Percentiles rank a stretch among this genome's conserved stretches.
Evolutionary conservation across 2,329 filamentous ascomycete species (phyloP).

Genomic region (Arthrocladium fulminans): DNA sequence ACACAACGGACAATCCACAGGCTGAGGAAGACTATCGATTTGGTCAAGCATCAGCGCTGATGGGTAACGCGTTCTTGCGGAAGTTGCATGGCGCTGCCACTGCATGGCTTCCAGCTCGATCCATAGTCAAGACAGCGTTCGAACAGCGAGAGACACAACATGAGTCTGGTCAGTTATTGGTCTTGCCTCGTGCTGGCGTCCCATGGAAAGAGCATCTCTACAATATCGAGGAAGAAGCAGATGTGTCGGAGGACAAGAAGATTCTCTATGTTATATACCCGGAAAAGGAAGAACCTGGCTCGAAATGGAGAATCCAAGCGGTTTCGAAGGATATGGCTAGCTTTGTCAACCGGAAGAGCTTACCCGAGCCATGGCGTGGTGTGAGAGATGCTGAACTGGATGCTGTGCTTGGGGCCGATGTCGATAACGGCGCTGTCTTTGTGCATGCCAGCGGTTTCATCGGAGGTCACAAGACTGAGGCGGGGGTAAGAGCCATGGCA

Average conservation of each 20-base stretch:
- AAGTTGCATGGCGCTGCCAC: constrained; percentile 66
- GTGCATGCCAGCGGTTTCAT: constrained; percentile 94
- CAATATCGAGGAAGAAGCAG: constrained; percentile 61
- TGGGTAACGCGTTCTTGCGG: constrained; percentile 78
- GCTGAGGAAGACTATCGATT: constrained; percentile 75
- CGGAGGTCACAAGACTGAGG: constrained; percentile 84
- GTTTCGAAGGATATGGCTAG: constrained; percentile 79
- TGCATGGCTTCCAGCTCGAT: constrained; percentile 80
- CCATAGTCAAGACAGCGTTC: constrained; percentile 69
- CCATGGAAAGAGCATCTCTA: constrained; percentile 98
- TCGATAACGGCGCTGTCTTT: constrained; percentile 63
- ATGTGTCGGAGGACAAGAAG: constrained; percentile 39
- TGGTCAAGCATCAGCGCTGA: constrained; percentile 64
- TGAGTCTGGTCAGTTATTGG: constrained; percentile 66
- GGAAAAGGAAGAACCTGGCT: constrained; percentile 62
- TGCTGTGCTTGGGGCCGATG: constrained; percentile 38
- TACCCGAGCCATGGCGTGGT: constrained; percentile 87
- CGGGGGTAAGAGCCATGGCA: constrained; percentile 81
- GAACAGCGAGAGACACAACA: constrained; percentile 59
- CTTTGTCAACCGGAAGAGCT: constrained; percentile 82
- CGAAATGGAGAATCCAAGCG: constrained; percentile 89
- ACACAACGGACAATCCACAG: constrained; percentile 49
- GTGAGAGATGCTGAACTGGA: constrained; percentile 80
- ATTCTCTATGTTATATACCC: constrained; percentile 87
- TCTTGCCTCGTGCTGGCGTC: constrained; percentile 65